phyloP scores from a whole-genome alignment of 805 yeast genomes.

The Blastobotrys peoriensis region DNA sequence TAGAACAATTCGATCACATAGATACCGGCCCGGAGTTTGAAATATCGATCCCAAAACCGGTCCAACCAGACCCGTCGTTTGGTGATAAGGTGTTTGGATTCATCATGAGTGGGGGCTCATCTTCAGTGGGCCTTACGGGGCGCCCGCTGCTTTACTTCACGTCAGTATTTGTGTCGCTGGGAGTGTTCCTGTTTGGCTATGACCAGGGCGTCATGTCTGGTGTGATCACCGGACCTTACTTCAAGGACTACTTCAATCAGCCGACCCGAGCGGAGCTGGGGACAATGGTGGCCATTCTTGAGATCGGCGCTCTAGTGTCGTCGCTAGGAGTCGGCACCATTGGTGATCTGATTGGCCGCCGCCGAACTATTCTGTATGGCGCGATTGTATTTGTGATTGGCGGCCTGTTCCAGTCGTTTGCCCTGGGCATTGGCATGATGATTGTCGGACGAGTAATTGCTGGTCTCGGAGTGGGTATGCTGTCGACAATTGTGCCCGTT shows the following conservation, averaged over 20 bases:
- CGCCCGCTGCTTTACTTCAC: constrained; percentile 37
- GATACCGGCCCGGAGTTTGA: constrained; percentile 4
- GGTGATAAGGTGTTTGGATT: constrained; percentile 20
- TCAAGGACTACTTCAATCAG: constrained; percentile 59
- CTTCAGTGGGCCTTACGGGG: constrained; percentile 25
- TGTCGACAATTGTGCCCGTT: constrained; percentile 79
- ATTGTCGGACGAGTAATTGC: constrained; percentile 71
- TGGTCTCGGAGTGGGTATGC: constrained; percentile 83
- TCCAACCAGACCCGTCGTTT: constrained; percentile 16
- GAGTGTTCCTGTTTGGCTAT: constrained; percentile 67
- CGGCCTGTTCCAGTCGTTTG: constrained; percentile 64
- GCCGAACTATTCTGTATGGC: constrained; percentile 74
- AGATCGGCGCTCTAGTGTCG: constrained; percentile 78
- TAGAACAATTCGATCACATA: background rate
- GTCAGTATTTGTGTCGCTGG: constrained; percentile 38
- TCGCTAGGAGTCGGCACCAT: constrained; percentile 72
- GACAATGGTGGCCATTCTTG: constrained; percentile 80
- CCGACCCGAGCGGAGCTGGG: constrained; percentile 77
- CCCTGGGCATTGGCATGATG: constrained; percentile 49
- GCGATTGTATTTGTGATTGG: constrained; percentile 74
- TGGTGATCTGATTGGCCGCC: constrained; percentile 74
- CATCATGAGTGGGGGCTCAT: constrained; percentile 22
- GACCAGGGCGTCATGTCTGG: constrained; percentile 92
- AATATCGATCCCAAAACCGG: constrained; percentile 17
- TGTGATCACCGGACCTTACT: constrained; percentile 66